Conservation (phyloP, 129 eudicot genomes). For the Ambrosia artemisiifolia region DNA sequence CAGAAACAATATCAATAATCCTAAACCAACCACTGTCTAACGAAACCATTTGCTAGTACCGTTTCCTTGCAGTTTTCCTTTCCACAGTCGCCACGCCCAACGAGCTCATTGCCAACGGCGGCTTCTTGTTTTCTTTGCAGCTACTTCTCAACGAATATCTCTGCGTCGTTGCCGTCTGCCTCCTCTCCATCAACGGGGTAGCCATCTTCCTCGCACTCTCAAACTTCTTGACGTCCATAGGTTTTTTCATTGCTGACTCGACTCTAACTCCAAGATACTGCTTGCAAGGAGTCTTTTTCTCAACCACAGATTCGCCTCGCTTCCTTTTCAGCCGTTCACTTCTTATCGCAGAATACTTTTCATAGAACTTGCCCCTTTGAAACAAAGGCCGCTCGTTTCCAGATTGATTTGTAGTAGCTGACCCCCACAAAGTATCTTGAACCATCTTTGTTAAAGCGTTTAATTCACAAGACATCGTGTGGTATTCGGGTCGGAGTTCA, state of each 20-base stretch:
- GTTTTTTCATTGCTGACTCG: constrained; percentile 51
- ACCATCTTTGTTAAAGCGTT: constrained; percentile 62
- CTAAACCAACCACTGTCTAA: background rate
- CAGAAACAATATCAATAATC: constrained; percentile 1
- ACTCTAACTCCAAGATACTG: constrained; percentile 68
- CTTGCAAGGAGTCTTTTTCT: constrained; percentile 50
- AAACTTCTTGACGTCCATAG: constrained; percentile 39
- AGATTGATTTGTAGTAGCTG: constrained; percentile 17
- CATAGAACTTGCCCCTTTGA: constrained; percentile 78
- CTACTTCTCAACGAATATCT: constrained; percentile 75
- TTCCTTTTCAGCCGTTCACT: constrained; percentile 76
- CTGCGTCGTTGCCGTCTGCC: constrained; percentile 27
- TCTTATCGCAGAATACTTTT: constrained; percentile 67
- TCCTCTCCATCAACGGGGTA: constrained; percentile 57
- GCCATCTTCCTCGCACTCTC: constrained; percentile 47
- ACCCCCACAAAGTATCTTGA: constrained; percentile 32
- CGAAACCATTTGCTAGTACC: constrained; percentile 15
- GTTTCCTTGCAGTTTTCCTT: constrained; percentile 44
- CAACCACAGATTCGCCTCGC: constrained; percentile 42
- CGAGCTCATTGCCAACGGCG: constrained; percentile 41
- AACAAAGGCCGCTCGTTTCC: constrained; percentile 48
- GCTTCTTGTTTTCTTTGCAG: constrained; percentile 71
- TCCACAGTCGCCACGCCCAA: constrained; percentile 15
- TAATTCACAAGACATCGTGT: constrained; percentile 60
- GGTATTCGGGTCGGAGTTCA: constrained; percentile 56